Conservation (phyloP, 306 rosid species). For the Casuarina glauca region DNA sequence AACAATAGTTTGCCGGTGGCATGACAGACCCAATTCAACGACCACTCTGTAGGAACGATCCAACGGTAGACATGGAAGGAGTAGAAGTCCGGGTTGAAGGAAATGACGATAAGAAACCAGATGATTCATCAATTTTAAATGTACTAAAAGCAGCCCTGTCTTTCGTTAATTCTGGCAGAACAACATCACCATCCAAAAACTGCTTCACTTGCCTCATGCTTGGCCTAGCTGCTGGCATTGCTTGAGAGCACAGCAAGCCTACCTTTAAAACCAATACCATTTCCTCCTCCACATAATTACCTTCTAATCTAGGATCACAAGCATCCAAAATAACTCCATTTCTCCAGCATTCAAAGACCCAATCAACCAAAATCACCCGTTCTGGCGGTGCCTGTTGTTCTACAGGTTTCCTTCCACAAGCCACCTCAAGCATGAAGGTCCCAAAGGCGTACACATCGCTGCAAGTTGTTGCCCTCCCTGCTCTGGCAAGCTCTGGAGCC, state of each 20-base stretch:
- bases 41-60: neutral
- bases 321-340: constrained; percentile 49
- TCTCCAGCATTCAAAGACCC: constrained; percentile 46
- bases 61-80: neutral
- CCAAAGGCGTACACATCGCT: constrained; percentile 71
- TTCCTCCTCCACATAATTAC: constrained; percentile 35
- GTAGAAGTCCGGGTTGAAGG: neutral
- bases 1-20: too few species aligned
- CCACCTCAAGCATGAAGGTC: constrained; percentile 64
- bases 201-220: constrained; percentile 56
- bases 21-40: neutral
- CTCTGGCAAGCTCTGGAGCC: constrained; percentile 63
- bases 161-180: constrained; percentile 31
- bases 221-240: constrained; percentile 50
- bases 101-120: neutral
- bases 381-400: constrained; percentile 22
- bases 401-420: constrained; percentile 70
- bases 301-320: constrained; percentile 45
- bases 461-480: constrained; percentile 59
- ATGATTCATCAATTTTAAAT: neutral
- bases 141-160: neutral
- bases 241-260: constrained; percentile 58
- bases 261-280: constrained; percentile 55
- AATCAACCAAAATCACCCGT: constrained; percentile 50
- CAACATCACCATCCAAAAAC: constrained; percentile 43